Evolutionary conservation across 768 basidiomycete species (phyloP).

Genomic region (Guyanaporus albipodus): DNA sequence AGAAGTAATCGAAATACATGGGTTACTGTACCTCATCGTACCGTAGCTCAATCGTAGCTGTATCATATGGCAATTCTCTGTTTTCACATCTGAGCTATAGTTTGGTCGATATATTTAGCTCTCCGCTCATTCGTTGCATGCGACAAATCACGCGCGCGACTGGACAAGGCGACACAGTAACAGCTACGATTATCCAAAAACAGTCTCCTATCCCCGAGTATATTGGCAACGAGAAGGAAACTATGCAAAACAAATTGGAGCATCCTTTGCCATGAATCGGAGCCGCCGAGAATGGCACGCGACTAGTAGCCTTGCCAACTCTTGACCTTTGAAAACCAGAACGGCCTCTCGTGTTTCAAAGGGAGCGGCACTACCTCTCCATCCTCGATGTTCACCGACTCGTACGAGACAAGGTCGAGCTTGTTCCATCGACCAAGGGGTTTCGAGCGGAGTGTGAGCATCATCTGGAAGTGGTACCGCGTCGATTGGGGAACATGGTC

Average conservation of each 20-base stretch:
- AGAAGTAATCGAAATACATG: constrained; percentile 32
- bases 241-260: no score
- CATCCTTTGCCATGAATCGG: no score
- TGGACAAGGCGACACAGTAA: no score
- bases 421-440: constrained; percentile 80
- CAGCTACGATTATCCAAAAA: no score
- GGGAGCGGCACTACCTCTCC: constrained; percentile 68
- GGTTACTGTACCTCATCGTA: constrained; percentile 20
- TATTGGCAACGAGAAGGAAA: no score
- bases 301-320: constrained; percentile 45
- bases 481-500: constrained; percentile 15
- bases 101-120: no score
- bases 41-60: constrained; percentile 22
- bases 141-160: neutral
- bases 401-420: constrained; percentile 69
- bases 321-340: constrained; percentile 89
- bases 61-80: constrained; percentile 27
- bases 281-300: neutral
- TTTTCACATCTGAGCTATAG: neutral
- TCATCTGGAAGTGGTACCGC: constrained; percentile 74
- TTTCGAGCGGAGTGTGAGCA: constrained; percentile 63
- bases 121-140: no score
- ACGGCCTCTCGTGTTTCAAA: constrained; percentile 83
- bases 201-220: neutral
- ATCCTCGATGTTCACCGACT: constrained; percentile 69